Conservation (phyloP, 768 basidiomycete genomes). For the Suillus plorans region DNA sequence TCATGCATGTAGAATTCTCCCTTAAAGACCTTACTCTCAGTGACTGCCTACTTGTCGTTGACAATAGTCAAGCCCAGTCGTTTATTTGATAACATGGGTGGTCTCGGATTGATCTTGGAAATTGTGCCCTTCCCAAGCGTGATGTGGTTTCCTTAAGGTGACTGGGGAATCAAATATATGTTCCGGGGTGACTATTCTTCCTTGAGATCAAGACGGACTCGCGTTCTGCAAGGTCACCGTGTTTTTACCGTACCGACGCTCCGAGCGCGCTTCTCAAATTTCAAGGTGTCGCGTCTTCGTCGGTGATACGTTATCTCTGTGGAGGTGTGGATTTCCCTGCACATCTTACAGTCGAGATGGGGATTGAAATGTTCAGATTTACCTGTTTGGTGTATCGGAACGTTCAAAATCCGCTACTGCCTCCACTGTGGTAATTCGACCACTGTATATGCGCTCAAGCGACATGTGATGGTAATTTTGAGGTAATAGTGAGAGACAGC, state of each 20-base stretch:
- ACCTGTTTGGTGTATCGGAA: background rate
- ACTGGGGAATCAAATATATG: background rate
- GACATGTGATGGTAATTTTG: background rate
- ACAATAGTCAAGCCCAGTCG: background rate
- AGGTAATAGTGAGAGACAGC: background rate
- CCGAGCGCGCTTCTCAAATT: background rate
- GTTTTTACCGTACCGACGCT: background rate
- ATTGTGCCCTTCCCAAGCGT: background rate
- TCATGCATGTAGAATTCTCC: conserved; percentile 52
- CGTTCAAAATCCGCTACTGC: background rate
- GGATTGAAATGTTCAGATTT: background rate
- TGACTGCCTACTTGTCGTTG: background rate
- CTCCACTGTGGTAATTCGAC: background rate
- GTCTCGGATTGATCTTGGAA: background rate
- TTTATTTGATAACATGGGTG: background rate
- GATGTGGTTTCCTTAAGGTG: background rate
- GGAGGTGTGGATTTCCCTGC: background rate
- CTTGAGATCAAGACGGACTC: background rate
- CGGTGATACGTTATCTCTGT: background rate
- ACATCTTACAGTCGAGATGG: background rate
- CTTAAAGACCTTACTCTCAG: background rate
- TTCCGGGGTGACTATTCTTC: background rate
- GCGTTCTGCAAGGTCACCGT: background rate
- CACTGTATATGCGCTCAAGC: background rate
- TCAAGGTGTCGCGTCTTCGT: background rate